Conservation (phyloP, 2,329 filamentous ascomycete species). For the Domatiomyces globalis region DNA sequence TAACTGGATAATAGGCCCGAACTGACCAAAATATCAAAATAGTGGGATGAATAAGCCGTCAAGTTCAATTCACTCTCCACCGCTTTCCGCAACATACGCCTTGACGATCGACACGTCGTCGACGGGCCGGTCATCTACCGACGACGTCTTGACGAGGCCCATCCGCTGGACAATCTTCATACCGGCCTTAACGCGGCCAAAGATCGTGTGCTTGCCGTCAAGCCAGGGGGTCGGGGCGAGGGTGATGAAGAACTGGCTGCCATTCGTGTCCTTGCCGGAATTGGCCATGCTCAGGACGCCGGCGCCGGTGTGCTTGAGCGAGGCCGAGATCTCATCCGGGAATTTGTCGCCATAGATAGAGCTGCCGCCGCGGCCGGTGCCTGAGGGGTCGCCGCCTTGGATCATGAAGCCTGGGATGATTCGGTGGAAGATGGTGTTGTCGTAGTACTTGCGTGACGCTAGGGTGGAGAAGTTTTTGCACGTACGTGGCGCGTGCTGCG, state of each 20-base stretch:
- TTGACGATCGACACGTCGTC: constrained; percentile 69
- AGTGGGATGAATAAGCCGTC: too few relatives aligned
- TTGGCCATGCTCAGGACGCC: constrained; percentile 97
- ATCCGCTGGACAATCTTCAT: constrained; percentile 75
- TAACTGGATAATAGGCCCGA: too few relatives aligned
- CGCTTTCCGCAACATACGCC: constrained; percentile 51
- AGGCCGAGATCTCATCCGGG: constrained; percentile 70
- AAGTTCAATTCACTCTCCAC: background rate
- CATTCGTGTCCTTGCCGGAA: constrained; percentile 81
- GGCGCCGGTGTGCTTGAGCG: constrained; percentile 79
- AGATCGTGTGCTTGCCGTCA: constrained; percentile 94
- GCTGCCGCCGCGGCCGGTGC: constrained; percentile 74
- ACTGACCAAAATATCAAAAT: too few relatives aligned
- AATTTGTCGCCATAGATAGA: constrained; percentile 92
- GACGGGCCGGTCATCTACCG: constrained; percentile 58
- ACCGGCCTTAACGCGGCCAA: constrained; percentile 74
- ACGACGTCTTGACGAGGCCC: constrained; percentile 71
- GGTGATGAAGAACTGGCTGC: constrained; percentile 91
- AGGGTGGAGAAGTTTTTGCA: constrained; percentile 81
- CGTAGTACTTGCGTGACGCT: constrained; percentile 72
- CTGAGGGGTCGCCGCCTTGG: constrained; percentile 86
- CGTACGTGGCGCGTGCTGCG: constrained; percentile 68
- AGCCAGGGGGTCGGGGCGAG: constrained; percentile 90
- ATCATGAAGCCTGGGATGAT: constrained; percentile 96
- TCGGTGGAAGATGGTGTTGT: constrained; percentile 75